Conservation (phyloP, 371 early-diverging fungal species). For the Umbelopsis sp. region DNA sequence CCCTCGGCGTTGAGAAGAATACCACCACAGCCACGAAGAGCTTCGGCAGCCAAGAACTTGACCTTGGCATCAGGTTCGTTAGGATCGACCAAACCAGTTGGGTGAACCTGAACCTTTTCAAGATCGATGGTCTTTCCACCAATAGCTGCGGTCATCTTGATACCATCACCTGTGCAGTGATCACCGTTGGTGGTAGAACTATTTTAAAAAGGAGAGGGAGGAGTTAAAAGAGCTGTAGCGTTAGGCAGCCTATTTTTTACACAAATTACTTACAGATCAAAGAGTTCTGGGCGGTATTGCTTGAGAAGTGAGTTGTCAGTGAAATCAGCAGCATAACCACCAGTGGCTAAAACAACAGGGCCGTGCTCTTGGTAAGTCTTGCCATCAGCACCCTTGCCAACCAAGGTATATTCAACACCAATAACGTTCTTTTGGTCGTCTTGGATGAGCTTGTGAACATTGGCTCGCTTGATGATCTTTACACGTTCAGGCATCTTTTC, state of each 20-base stretch:
- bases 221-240: conserved; percentile 35
- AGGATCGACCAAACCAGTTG: conserved; percentile 94
- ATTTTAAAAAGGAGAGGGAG: conserved; percentile 1
- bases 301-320: conserved; percentile 66
- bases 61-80: conserved; percentile 87
- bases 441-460: conserved; percentile 67
- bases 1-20: conserved; percentile 83
- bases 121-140: conserved; percentile 91
- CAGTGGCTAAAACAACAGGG: conserved; percentile 94
- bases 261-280: conserved; percentile 37
- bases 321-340: conserved; percentile 89
- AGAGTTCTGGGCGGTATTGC: conserved; percentile 73
- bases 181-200: conserved; percentile 91
- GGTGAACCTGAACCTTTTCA: conserved; percentile 97
- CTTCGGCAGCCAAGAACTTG: conserved; percentile 94
- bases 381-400: conserved; percentile 59
- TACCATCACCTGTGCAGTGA: conserved; percentile 95
- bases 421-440: conserved; percentile 62
- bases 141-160: conserved; percentile 82
- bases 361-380: conserved; percentile 61
- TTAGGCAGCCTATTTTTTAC: background rate
- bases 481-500: conserved; percentile 72
- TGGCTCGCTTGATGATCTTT: conserved; percentile 80
- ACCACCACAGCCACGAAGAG: conserved; percentile 96
- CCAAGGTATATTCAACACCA: conserved; percentile 81